Conservation (phyloP, 2,329 filamentous ascomycete genomes). For the Ascochyta viciae-villosae region DNA sequence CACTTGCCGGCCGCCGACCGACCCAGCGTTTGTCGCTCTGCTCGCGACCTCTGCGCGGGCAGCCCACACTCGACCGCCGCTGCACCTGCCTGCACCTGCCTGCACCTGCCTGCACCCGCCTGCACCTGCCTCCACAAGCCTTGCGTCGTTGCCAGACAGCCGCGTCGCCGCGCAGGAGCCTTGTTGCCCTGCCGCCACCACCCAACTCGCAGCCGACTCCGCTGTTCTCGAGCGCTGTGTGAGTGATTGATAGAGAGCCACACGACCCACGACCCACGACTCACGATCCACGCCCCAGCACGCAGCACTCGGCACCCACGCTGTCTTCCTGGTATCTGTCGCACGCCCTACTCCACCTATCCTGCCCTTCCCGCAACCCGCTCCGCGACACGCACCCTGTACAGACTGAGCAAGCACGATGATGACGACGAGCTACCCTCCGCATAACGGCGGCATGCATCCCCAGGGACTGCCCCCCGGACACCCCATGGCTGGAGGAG, state of each 20-base stretch:
- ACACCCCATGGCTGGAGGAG: slow-evolving; percentile 70
- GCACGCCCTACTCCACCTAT: too few relatives aligned
- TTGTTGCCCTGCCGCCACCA: background rate
- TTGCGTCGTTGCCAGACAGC: background rate
- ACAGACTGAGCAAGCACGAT: slow-evolving; percentile 56
- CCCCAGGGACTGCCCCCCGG: slow-evolving; percentile 72
- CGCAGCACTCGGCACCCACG: too few relatives aligned
- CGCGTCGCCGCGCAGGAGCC: background rate
- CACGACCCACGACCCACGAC: background rate
- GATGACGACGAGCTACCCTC: slow-evolving; percentile 76
- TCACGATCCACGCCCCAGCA: too few relatives aligned
- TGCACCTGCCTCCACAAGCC: background rate
- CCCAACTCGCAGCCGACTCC: background rate
- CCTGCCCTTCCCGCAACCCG: background rate
- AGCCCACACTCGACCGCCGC: slow-evolving; percentile 17
- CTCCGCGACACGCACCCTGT: slow-evolving; percentile 12
- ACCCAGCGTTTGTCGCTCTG: slow-evolving; percentile 25
- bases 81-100: background rate
- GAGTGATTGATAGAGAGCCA: background rate
- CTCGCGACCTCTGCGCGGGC: slow-evolving; percentile 30
- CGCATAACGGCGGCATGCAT: slow-evolving; percentile 75
- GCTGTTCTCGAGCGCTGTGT: background rate
- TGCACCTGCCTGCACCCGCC: background rate
- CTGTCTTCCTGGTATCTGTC: too few relatives aligned
- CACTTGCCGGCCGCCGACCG: slow-evolving; percentile 32